Percentiles rank a stretch among this genome's conserved stretches.
phyloP scores from a whole-genome alignment of 2,329 filamentous ascomycete species.

The Colletotrichum cereale region DNA sequence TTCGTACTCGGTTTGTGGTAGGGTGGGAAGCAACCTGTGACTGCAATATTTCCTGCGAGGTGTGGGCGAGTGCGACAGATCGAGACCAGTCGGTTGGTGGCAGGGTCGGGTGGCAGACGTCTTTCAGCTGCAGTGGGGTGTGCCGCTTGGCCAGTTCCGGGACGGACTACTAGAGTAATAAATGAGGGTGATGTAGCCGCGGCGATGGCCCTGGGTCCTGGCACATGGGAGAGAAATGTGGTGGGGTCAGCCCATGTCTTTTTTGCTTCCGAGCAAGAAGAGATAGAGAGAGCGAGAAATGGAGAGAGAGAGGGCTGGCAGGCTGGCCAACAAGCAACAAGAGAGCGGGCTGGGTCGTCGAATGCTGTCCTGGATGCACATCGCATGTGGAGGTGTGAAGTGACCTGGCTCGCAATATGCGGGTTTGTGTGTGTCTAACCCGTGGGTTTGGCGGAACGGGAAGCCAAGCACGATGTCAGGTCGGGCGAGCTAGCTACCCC shows the following conservation, averaged over 20 bases:
- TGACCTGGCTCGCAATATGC: not conserved
- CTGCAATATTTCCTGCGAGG: slow-evolving; percentile 40
- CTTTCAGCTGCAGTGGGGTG: slow-evolving; percentile 23
- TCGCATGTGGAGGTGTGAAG: not conserved
- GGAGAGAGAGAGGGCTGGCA: not conserved
- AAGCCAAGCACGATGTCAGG: not conserved
- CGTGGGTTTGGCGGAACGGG: not conserved
- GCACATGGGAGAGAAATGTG: slow-evolving; percentile 10
- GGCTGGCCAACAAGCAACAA: not conserved
- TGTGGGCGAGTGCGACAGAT: slow-evolving; percentile 37
- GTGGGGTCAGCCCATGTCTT: not conserved
- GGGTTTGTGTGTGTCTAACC: not conserved
- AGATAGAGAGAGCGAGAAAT: no score
- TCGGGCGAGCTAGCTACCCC: not conserved
- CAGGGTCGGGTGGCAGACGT: slow-evolving; percentile 14
- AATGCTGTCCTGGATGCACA: not conserved
- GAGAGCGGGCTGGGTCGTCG: not conserved
- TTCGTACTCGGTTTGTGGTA: slow-evolving; percentile 5
- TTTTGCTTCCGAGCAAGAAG: not conserved
- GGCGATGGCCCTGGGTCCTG: slow-evolving; percentile 19
- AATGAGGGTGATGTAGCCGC: not conserved
- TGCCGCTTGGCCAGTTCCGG: slow-evolving; percentile 32
- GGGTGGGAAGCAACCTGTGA: slow-evolving; percentile 6
- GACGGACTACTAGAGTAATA: not conserved
- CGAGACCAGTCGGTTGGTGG: slow-evolving; percentile 14